Base-by-base conservation (phyloP, 2,329 filamentous ascomycete species). In the Nannizzia gypsea region DNA sequence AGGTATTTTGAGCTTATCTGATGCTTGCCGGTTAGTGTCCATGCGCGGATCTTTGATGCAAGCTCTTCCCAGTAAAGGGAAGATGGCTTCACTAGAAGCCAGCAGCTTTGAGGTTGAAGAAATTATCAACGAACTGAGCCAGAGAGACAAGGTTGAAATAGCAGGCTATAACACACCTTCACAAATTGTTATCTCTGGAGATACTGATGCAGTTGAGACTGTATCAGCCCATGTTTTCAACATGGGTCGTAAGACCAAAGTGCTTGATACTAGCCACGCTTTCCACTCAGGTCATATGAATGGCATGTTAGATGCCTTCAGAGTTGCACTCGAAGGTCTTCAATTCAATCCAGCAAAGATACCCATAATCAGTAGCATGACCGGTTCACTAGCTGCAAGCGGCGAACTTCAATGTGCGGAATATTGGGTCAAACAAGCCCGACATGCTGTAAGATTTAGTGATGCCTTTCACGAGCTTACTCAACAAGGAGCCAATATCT, bases 1-100 rank as follows among this genome's bases (percentile, higher is more conserved):
- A 2, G 73, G 72, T 8, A 68, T 76, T 0, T 57, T 77, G 0
- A 65, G 67, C 6, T 66, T 67, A 1, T 64, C 69, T 15, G 69
- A 71, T 26, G 72, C 71, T 31, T 56, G 52, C 17, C 52, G 20
- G 26, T 13, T 56, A 3, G 52, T 56, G 15, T n/a, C 31, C 15
- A 56, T 56, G 52, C 52, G 52, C 34, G 52, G 52, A 11, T 26
- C 22, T 6, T 56, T 56, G 52, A 56, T 56, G 52, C 52, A 56
- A 15, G 28, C 24, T n/a, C 13, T 56, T 15, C 52, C 52, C 6
- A 26, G 24, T 34, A 24, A 38, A 13, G 52, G 52, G 6, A 56
- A 56, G 34, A 56, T 56, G 52, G 52, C 52, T 5, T 56, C 52
- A 28, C 11, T 56, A 56, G 52, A 34, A 56, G 52, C 52, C 28